Evolutionary conservation across 1,139 yeast species (phyloP).

Genomic region (Zhuliangozyma parablackwelliae): DNA sequence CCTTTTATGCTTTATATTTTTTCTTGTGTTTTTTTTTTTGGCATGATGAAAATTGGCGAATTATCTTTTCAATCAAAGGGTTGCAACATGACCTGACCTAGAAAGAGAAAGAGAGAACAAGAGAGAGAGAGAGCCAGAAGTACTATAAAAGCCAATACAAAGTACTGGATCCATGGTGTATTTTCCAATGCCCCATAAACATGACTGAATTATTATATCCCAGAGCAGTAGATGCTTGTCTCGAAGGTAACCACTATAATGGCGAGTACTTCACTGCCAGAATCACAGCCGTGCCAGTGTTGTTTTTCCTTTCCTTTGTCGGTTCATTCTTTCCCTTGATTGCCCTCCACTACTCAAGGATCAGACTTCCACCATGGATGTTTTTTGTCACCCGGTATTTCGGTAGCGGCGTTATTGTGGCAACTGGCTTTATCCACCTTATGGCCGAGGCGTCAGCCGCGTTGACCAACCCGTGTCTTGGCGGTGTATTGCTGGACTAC

Average conservation of each 20-base stretch:
- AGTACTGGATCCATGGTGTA: too few species aligned
- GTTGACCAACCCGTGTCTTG: constrained; percentile 26
- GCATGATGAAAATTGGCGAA: too few species aligned
- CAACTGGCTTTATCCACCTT: constrained; percentile 33
- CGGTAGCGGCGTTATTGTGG: constrained; percentile 34
- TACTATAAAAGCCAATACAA: too few species aligned
- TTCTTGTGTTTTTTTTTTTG: too few species aligned
- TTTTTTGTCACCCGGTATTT: constrained; percentile 25
- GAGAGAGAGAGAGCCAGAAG: too few species aligned
- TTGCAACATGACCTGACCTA: too few species aligned
- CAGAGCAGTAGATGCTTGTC: constrained; percentile 14
- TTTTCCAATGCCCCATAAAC: neutral
- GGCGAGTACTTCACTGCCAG: constrained; percentile 18
- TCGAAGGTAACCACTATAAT: constrained; percentile 15
- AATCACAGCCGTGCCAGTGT: constrained; percentile 27
- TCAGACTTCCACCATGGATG: constrained; percentile 22
- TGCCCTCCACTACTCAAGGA: constrained; percentile 16
- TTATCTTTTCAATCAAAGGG: too few species aligned
- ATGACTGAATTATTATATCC: constrained; percentile 1
- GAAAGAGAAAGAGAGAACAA: too few species aligned
- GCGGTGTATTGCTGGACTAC: constrained; percentile 24
- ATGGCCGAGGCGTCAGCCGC: constrained; percentile 25
- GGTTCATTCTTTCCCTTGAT: constrained; percentile 31
- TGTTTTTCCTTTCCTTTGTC: constrained; percentile 25
- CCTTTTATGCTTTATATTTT: too few species aligned